Evolutionary conservation across 768 basidiomycete species (phyloP), one percentile per base, ranked within the genome.

Genomic region (Candolleomyces efflorescens): DNA sequence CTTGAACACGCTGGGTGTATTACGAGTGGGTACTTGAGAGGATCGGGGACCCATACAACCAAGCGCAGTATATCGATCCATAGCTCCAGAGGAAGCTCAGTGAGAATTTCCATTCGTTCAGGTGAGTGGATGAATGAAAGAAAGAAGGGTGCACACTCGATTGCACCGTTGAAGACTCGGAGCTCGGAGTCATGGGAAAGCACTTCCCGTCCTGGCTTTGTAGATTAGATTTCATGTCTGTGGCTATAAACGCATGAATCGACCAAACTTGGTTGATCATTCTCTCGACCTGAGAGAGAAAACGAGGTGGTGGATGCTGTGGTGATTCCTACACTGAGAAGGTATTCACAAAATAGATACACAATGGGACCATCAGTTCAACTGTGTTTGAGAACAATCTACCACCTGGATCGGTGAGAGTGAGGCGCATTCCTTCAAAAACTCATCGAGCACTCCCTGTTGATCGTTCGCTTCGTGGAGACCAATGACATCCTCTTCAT

Each of bases 31-130:
- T 44, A 44, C 43, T n/a, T 15, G 9, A 44, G 43, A 10, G 43
- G 43, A 22, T 44, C 43, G 17, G 43, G 43, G 20, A 44, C 43
- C n/a, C 17, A 6, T 46, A 24, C 54, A 45, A 20, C 20, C 43
- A 22, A 18, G n/a, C 41, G 24, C 13, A 44, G 43, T 27, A 54
- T 44, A 27, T 55, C 43, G 39, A 55, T 46, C 46, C 54, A 55
- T 43, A 55, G 23, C 44, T 41, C 43, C 26, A 55, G 22, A 32
- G 46, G 43, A 37, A 32, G 22, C n/a, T 18, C n/a, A 2, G 20
- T 38, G 15, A 53, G 32, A 5, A 5, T 11, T 5, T 32, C 32
- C 5, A 32, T 5, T 32, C 7, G 11, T 32, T 32, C 2, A 11
- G 32, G 32, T 1, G 11, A 32, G 32, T 32, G 32, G 32, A 11